Percentiles rank a stretch among this genome's conserved stretches.
Evolutionary conservation across 2,329 filamentous ascomycete genomes (phyloP).

Genomic region (Diaporthe destruens): DNA sequence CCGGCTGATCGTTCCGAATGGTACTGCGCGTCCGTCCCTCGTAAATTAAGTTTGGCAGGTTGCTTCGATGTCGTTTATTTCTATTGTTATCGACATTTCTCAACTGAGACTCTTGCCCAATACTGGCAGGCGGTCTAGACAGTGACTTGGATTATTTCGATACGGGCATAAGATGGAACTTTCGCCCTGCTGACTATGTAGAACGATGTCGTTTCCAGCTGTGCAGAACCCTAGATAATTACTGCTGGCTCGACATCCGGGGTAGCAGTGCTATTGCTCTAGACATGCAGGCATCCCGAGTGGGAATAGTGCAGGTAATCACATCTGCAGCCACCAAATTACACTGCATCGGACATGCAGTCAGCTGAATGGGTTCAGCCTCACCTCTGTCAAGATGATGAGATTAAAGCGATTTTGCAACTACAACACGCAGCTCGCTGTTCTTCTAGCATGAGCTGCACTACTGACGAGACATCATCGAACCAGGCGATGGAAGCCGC

Average conservation of each 20-base stretch:
- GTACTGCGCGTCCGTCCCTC: not conserved
- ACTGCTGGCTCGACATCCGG: not conserved
- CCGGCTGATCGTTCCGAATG: conserved; percentile 20
- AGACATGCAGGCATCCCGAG: not conserved
- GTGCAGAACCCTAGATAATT: not conserved
- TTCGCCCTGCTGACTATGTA: too few relatives aligned
- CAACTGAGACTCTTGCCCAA: not conserved
- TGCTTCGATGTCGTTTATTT: not conserved
- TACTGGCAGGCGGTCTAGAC: not conserved
- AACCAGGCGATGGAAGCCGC: not conserved
- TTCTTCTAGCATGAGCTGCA: not conserved
- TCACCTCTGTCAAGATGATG: not conserved
- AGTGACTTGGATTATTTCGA: too few relatives aligned
- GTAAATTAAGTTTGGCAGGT: not conserved
- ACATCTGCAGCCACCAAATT: not conserved
- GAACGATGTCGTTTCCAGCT: not conserved
- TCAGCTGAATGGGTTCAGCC: not conserved
- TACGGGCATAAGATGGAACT: too few relatives aligned
- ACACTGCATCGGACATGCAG: not conserved
- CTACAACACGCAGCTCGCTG: too few relatives aligned
- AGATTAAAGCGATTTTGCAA: not conserved
- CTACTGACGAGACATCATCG: not conserved
- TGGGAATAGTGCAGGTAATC: not conserved
- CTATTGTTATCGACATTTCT: not conserved
- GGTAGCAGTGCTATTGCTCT: not conserved